A percentile compares a stretch with the other conserved stretches of the same genome.
Conservation (phyloP, 2,329 filamentous ascomycete species). For the Fusarium albosuccineum region DNA sequence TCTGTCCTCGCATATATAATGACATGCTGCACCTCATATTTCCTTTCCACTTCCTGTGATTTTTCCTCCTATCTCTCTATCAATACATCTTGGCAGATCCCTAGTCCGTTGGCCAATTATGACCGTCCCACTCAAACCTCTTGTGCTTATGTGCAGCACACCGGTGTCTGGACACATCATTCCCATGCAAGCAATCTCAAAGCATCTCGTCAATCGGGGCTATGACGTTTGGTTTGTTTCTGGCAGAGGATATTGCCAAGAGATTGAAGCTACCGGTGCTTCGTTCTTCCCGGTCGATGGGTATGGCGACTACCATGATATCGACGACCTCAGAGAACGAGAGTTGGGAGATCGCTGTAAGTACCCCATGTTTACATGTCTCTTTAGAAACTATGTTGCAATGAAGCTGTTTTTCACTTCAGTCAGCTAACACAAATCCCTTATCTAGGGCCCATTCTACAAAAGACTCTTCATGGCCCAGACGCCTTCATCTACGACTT, state of each 20-base stretch:
- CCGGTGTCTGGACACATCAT: neutral
- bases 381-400: no score
- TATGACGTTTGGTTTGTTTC: slow-evolving; percentile 12
- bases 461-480: slow-evolving; percentile 4
- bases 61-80: no score
- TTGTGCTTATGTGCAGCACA: neutral
- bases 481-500: slow-evolving; percentile 5
- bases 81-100: no score
- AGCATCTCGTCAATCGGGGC: neutral
- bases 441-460: neutral
- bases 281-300: slow-evolving; percentile 10
- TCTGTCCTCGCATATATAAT: no score
- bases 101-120: no score
- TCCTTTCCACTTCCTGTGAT: no score
- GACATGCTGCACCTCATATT: no score
- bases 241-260: slow-evolving; percentile 3
- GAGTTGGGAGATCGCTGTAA: neutral
- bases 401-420: no score
- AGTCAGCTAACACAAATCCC: neutral
- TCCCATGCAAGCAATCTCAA: neutral
- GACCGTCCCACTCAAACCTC: neutral
- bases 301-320: slow-evolving; percentile 16
- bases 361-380: no score
- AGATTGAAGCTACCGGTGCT: slow-evolving; percentile 9
- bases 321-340: slow-evolving; percentile 10